These are phyloP conservation scores for Chloroidium sp. DNA, from an alignment of 163 green algal species.

Conservation along the genomic window DNA sequence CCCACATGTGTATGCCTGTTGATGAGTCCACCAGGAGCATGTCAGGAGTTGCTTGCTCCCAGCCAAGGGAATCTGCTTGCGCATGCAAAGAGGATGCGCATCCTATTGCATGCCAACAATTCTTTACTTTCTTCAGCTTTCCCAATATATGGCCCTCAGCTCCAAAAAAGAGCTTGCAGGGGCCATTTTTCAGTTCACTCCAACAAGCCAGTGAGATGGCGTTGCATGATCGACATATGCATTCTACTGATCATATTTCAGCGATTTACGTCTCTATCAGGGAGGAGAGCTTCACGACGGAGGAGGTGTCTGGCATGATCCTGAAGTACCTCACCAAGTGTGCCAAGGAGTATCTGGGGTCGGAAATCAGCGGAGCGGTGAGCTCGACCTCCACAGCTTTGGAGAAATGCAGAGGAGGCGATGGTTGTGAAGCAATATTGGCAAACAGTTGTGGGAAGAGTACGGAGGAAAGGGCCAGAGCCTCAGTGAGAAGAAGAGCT, in stretches of 20 bases:
- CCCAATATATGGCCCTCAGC: neutral
- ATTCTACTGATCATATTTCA: neutral
- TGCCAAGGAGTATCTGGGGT: conserved; percentile 5
- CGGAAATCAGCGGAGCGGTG: conserved; percentile 20
- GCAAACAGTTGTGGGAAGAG: too few species aligned
- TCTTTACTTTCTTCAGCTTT: neutral
- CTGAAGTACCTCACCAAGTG: conserved; percentile 5
- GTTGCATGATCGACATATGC: too few species aligned
- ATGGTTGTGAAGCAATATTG: too few species aligned
- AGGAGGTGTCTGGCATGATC: conserved; percentile 10
- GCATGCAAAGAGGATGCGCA: neutral
- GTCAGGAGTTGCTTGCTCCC: neutral
- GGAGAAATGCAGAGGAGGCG: too few species aligned
- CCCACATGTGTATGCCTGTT: neutral
- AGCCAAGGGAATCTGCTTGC: neutral
- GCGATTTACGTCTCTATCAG: neutral
- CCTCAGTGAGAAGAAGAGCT: too few species aligned
- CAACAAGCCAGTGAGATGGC: too few species aligned
- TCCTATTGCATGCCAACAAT: neutral
- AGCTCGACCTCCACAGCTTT: neutral
- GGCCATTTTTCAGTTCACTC: too few species aligned
- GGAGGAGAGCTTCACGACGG: neutral
- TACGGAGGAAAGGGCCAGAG: too few species aligned
- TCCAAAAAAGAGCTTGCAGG: neutral
- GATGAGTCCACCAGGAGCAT: neutral